phyloP scores from a whole-genome alignment of 2,329 filamentous ascomycete species.

The Cercospora beticola region DNA sequence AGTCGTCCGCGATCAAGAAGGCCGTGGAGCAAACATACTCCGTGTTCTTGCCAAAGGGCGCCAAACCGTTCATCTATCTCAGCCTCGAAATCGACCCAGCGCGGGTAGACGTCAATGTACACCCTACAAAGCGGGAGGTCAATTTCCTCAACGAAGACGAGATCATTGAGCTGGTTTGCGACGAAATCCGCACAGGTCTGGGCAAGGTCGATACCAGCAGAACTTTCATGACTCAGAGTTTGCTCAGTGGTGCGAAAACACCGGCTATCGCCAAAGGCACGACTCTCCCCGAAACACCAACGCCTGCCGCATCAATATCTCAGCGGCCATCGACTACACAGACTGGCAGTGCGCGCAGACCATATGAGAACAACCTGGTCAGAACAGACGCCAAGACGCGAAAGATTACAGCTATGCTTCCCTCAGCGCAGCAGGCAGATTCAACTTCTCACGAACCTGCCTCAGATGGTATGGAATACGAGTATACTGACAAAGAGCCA shows the following conservation, averaged over 20 bases:
- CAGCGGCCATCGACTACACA: constrained; percentile 36
- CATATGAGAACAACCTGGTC: constrained; percentile 83
- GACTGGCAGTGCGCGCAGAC: constrained; percentile 46
- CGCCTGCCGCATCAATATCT: constrained; percentile 35
- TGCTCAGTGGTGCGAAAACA: constrained; percentile 65
- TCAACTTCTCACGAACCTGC: constrained; percentile 36
- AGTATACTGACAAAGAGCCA: constrained; percentile 66
- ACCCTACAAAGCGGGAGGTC: constrained; percentile 94
- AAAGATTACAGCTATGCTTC: constrained; percentile 96
- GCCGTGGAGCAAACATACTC: constrained; percentile 88
- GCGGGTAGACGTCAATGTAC: constrained; percentile 93
- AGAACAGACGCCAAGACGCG: constrained; percentile 84
- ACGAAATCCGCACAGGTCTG: constrained; percentile 72
- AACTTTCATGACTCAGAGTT: constrained; percentile 89
- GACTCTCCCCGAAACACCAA: constrained; percentile 36
- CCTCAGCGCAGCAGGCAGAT: constrained; percentile 49
- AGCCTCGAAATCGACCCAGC: constrained; percentile 89
- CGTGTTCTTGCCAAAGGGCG: constrained; percentile 84
- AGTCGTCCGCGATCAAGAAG: constrained; percentile 84
- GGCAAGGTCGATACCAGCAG: constrained; percentile 89
- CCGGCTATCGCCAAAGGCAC: constrained; percentile 48
- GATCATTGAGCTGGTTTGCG: constrained; percentile 82
- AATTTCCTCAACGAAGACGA: constrained; percentile 98
- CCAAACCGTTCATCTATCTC: constrained; percentile 90
- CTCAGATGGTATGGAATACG: constrained; percentile 64